Evolutionary conservation across 2,329 filamentous ascomycete genomes (phyloP).

Genomic region (Colletotrichum caudatum): DNA sequence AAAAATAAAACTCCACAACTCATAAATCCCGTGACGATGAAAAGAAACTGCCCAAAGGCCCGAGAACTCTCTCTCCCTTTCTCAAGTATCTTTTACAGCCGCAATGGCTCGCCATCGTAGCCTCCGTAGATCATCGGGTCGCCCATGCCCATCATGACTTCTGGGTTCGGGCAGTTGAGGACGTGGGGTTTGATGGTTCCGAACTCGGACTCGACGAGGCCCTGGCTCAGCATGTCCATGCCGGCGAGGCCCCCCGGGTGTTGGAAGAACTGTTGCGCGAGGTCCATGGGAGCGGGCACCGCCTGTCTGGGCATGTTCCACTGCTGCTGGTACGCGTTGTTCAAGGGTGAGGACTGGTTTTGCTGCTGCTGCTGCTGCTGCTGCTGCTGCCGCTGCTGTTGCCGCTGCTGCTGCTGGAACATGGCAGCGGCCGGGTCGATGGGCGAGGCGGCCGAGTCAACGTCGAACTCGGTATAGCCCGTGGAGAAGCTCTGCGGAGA

Average conservation of each 20-base stretch:
- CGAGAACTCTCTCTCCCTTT: neutral
- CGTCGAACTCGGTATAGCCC: slow-evolving; percentile 57
- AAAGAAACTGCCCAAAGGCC: slow-evolving; percentile 3
- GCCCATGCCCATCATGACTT: slow-evolving; percentile 68
- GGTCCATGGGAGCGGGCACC: slow-evolving; percentile 50
- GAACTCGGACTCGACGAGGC: slow-evolving; percentile 64
- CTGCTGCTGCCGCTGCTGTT: slow-evolving; percentile 35
- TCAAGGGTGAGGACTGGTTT: slow-evolving; percentile 50
- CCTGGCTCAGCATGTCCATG: slow-evolving; percentile 62
- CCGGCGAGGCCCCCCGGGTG: slow-evolving; percentile 56
- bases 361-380: slow-evolving; percentile 29
- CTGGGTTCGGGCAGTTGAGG: slow-evolving; percentile 63
- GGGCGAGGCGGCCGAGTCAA: slow-evolving; percentile 53
- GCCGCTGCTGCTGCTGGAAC: slow-evolving; percentile 45
- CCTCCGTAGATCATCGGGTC: slow-evolving; percentile 71
- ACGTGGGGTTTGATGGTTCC: slow-evolving; percentile 68
- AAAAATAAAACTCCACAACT: slow-evolving; percentile 8
- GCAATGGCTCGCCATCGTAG: slow-evolving; percentile 60
- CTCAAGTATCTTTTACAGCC: slow-evolving; percentile 48
- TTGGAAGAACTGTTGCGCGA: slow-evolving; percentile 57
- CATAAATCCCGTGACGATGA: slow-evolving; percentile 21
- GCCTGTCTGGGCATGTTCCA: slow-evolving; percentile 38
- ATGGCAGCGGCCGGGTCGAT: slow-evolving; percentile 51
- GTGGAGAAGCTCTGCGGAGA: slow-evolving; percentile 65
- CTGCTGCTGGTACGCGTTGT: slow-evolving; percentile 47